A percentile compares a stretch with the other conserved stretches of the same genome.
Conservation (phyloP, 768 basidiomycete species). For the Boletus rubescentipes region DNA sequence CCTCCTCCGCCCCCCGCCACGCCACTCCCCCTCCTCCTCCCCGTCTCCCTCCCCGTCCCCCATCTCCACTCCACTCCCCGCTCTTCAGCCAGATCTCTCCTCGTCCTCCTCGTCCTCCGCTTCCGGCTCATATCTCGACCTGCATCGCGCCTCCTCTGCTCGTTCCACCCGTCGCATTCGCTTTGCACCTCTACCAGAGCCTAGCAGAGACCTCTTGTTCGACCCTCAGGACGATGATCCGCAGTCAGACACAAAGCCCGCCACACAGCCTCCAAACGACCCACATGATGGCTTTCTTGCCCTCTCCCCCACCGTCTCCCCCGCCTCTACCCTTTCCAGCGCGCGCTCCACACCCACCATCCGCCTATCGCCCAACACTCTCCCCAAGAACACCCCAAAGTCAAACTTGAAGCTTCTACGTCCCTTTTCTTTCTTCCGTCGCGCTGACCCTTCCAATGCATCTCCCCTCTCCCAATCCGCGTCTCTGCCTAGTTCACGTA, state of each 20-base stretch:
- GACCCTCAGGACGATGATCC: slow-evolving; percentile 24
- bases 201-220: slow-evolving; percentile 45
- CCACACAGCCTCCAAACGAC: slow-evolving; percentile 1
- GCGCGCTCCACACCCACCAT: slow-evolving; percentile 22
- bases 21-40: neutral
- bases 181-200: slow-evolving; percentile 85
- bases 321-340: slow-evolving; percentile 21
- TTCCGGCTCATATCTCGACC: slow-evolving; percentile 21
- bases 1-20: slow-evolving; percentile 16
- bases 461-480: slow-evolving; percentile 7
- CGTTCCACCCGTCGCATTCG: slow-evolving; percentile 47
- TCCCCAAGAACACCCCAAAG: neutral
- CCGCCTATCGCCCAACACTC: slow-evolving; percentile 7
- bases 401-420: slow-evolving; percentile 21
- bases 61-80: slow-evolving; percentile 7
- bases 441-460: slow-evolving; percentile 8
- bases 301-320: slow-evolving; percentile 22
- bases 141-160: slow-evolving; percentile 5
- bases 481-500: slow-evolving; percentile 14
- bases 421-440: slow-evolving; percentile 22
- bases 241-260: slow-evolving; percentile 17
- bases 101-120: slow-evolving; percentile 21
- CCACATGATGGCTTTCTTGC: slow-evolving; percentile 3
- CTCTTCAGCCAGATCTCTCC: slow-evolving; percentile 14
- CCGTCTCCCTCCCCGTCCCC: slow-evolving; percentile 13